phyloP scores from a whole-genome alignment of 352 stramenopile genomes.

The Blastocystis sp. region DNA sequence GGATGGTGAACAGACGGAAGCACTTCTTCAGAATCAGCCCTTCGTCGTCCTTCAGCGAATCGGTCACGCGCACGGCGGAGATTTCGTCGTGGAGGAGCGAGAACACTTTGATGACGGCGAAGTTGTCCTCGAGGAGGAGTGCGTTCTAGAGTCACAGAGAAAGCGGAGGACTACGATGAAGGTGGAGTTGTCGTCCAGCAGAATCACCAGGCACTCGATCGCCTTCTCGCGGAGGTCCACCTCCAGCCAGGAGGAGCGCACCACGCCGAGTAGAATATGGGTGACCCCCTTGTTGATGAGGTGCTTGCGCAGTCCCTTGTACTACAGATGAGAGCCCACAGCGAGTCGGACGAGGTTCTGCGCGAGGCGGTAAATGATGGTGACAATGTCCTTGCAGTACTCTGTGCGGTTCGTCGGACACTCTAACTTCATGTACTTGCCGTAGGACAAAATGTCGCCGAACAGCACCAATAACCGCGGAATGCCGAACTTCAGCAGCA shows the following conservation, averaged over 20 bases:
- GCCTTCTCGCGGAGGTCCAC: not conserved
- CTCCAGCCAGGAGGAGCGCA: constrained; percentile 20
- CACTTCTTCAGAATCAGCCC: not conserved
- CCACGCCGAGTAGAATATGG: constrained; percentile 26
- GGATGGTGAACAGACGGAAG: constrained; percentile 5
- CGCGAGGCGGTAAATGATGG: constrained; percentile 9
- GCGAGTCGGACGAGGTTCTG: not conserved
- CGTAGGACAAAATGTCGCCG: constrained; percentile 20
- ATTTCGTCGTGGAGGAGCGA: constrained; percentile 26
- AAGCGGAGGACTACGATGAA: not conserved
- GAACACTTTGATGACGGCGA: constrained; percentile 11
- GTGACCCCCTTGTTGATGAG: constrained; percentile 46
- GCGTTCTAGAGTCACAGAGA: constrained; percentile 1
- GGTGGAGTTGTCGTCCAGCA: constrained; percentile 17
- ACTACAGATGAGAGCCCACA: not conserved
- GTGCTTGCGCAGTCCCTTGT: not conserved
- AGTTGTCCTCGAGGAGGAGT: not conserved
- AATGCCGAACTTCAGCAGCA: constrained; percentile 50
- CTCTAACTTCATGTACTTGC: not conserved
- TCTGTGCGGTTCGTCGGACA: not conserved
- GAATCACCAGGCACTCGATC: not conserved
- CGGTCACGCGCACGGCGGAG: not conserved
- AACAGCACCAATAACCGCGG: constrained; percentile 27
- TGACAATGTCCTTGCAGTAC: constrained; percentile 31
- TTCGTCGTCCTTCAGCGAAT: not conserved